phyloP scores from a whole-genome alignment of 768 basidiomycete species.

The Podaxis sp. region DNA sequence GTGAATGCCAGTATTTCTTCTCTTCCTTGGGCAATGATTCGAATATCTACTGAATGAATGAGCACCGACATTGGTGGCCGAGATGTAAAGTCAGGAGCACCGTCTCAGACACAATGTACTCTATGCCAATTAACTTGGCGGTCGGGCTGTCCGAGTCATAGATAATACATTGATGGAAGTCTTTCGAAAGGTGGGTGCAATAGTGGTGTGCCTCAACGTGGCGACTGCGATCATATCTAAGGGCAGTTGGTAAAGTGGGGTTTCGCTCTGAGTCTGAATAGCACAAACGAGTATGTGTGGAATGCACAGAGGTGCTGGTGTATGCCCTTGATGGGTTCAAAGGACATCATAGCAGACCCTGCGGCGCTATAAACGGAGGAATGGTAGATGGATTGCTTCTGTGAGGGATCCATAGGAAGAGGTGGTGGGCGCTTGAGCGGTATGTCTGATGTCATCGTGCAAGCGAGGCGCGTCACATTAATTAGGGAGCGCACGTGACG shows the following conservation, averaged over 20 bases:
- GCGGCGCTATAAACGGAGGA: conserved; percentile 9
- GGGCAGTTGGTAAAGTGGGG: background rate
- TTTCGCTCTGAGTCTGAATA: background rate
- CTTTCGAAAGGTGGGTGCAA: conserved; percentile 12
- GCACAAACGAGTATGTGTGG: conserved; percentile 9
- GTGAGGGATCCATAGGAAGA: background rate
- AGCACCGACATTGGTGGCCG: background rate
- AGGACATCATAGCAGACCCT: conserved; percentile 12
- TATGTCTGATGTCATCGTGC: too few species aligned
- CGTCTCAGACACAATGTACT: conserved; percentile 15
- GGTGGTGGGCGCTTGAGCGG: background rate
- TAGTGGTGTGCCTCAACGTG: conserved; percentile 14
- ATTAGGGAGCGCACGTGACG: conserved; percentile 4
- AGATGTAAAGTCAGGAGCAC: background rate
- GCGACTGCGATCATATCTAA: conserved; percentile 10
- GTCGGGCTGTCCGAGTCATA: conserved; percentile 11
- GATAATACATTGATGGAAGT: conserved; percentile 14
- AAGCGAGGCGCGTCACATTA: background rate
- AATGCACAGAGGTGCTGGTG: conserved; percentile 16
- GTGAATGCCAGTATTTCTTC: conserved; percentile 15
- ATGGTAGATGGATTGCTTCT: conserved; percentile 10
- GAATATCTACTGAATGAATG: conserved; percentile 7
- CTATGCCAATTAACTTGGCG: conserved; percentile 12
- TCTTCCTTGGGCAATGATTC: conserved; percentile 7
- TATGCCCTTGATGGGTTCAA: conserved; percentile 11